phyloP scores from a whole-genome alignment of 2,329 filamentous ascomycete genomes.

The Colletotrichum sp. region DNA sequence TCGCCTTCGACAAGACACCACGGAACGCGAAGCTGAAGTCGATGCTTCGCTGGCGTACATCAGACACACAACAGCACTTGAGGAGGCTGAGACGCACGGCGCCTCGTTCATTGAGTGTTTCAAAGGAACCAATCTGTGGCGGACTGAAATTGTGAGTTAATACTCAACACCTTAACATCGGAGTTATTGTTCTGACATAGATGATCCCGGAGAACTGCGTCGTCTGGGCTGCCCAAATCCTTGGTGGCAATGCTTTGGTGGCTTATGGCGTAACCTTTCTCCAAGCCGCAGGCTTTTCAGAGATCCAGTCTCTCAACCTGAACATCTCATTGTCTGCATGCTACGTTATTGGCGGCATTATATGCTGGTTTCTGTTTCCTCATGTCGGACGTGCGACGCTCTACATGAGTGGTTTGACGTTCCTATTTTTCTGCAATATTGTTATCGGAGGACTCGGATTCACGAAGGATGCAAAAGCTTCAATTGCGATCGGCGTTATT shows the following conservation, averaged over 20 bases:
- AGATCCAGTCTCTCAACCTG: conserved; percentile 40
- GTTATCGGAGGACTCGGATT: conserved; percentile 36
- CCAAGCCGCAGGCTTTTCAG: conserved; percentile 39
- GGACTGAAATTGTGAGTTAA: conserved; percentile 40
- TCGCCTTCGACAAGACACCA: conserved; percentile 26
- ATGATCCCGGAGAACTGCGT: conserved; percentile 33
- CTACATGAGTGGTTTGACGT: conserved; percentile 40
- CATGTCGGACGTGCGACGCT: conserved; percentile 42
- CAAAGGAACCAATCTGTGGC: conserved; percentile 48
- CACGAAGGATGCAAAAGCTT: neutral
- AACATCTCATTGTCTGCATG: conserved; percentile 42
- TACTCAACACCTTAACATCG: neutral
- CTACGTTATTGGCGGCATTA: conserved; percentile 41
- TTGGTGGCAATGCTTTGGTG: conserved; percentile 40
- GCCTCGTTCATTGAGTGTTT: conserved; percentile 51
- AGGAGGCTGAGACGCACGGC: conserved; percentile 42
- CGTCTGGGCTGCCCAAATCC: conserved; percentile 41
- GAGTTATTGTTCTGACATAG: neutral
- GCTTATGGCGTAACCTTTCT: conserved; percentile 43
- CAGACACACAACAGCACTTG: conserved; percentile 49
- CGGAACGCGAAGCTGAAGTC: conserved; percentile 29
- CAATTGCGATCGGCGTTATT: conserved; percentile 33
- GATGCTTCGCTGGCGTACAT: conserved; percentile 39
- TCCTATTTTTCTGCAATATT: conserved; percentile 41
- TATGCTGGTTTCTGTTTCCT: conserved; percentile 45